Evolutionary conservation across 2,329 filamentous ascomycete genomes (phyloP).

Genomic region (Talaromyces sp.): DNA sequence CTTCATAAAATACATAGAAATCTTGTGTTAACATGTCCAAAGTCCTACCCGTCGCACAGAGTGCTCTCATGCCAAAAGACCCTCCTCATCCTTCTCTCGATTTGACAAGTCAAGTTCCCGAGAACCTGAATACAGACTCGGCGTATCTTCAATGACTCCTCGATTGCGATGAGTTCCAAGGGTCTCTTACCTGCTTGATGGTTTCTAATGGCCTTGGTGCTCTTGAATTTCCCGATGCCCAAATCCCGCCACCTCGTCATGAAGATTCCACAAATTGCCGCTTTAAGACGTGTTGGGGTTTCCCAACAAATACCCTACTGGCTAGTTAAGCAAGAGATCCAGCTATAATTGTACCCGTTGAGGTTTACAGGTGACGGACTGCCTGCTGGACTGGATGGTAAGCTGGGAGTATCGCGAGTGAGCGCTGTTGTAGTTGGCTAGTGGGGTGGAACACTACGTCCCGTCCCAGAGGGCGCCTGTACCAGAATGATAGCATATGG

Average conservation of each 20-base stretch:
- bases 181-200: neutral
- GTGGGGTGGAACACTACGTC: neutral
- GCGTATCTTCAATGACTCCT: neutral
- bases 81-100: neutral
- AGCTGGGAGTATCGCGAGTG: constrained; percentile 1
- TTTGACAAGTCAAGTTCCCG: neutral
- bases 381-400: neutral
- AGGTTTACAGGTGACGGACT: neutral
- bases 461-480: neutral
- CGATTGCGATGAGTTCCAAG: neutral
- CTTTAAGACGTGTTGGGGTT: neutral
- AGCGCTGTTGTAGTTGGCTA: neutral
- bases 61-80: neutral
- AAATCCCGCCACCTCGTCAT: neutral
- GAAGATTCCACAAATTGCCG: neutral
- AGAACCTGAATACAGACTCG: neutral
- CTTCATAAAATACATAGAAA: too few species aligned
- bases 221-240: neutral
- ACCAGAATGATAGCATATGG: too few species aligned
- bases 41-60: too few species aligned
- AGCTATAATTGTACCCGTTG: neutral
- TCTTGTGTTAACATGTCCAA: too few species aligned
- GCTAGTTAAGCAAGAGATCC: neutral
- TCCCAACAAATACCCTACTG: neutral
- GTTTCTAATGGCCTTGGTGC: neutral